phyloP scores from a whole-genome alignment of 768 basidiomycete genomes.

The Tubosaeta sp. region DNA sequence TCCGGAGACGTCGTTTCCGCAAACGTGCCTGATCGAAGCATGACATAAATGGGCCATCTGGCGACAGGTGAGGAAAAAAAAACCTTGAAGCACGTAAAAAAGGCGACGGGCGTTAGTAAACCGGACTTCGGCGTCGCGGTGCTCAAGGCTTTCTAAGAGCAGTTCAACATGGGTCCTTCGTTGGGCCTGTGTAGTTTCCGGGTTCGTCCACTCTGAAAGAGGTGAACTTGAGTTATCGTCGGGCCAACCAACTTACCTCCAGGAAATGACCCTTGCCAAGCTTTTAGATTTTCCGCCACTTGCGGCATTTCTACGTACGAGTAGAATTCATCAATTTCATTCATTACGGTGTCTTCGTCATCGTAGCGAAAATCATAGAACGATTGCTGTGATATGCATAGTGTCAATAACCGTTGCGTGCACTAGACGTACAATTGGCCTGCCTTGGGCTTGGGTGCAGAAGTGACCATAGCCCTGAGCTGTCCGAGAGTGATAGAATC shows the following conservation, averaged over 20 bases:
- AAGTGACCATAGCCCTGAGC: conserved; percentile 66
- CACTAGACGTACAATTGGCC: conserved; percentile 16
- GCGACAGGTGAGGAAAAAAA: background rate
- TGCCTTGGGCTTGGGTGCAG: conserved; percentile 75
- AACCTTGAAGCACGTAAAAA: conserved; percentile 92
- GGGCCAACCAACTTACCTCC: conserved; percentile 49
- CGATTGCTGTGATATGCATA: conserved; percentile 55
- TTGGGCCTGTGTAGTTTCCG: conserved; percentile 47
- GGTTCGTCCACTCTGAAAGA: conserved; percentile 69
- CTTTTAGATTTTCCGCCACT: conserved; percentile 79
- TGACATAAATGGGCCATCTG: conserved; percentile 8
- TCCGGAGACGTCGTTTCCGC: conserved; percentile 89
- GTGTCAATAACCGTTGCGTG: conserved; percentile 16
- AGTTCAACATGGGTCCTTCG: conserved; percentile 74
- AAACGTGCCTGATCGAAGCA: conserved; percentile 63
- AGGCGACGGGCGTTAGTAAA: conserved; percentile 84
- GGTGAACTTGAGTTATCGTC: background rate
- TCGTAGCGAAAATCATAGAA: conserved; percentile 92
- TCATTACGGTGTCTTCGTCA: conserved; percentile 93
- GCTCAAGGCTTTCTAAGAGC: conserved; percentile 84
- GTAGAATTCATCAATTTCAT: conserved; percentile 97
- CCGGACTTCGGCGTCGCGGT: conserved; percentile 76
- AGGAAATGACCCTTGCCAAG: conserved; percentile 81
- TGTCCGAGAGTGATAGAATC: conserved; percentile 82
- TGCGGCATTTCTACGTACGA: conserved; percentile 95